Conservation (phyloP, 169 alveolate species). For the Eimeria maxima region DNA sequence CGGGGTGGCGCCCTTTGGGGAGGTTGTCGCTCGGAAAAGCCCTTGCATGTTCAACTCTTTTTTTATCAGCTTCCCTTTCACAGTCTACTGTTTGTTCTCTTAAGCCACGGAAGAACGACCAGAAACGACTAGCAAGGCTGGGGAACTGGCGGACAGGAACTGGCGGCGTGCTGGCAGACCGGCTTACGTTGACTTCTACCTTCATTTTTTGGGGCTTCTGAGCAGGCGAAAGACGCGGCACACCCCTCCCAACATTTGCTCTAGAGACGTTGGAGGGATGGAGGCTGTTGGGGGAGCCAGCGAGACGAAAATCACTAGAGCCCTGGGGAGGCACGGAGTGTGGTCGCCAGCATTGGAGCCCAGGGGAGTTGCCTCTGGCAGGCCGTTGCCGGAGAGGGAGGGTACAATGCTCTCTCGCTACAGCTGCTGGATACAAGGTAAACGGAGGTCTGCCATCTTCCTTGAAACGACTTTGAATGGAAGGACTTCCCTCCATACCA, state of each 20-base stretch:
- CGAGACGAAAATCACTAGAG: neutral
- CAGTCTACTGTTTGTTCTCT: neutral
- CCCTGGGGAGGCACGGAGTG: conserved; percentile 72
- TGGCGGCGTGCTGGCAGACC: conserved; percentile 76
- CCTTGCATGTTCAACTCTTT: neutral
- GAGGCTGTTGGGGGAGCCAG: neutral
- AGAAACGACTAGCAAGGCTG: conserved; percentile 64
- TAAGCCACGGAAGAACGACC: conserved; percentile 49
- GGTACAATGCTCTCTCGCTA: neutral
- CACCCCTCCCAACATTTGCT: neutral
- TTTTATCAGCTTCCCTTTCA: neutral
- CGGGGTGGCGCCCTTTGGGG: neutral
- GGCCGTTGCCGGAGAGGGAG: neutral
- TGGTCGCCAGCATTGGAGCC: conserved; percentile 39
- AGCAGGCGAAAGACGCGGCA: neutral
- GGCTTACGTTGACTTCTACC: neutral
- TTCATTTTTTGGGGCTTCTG: neutral
- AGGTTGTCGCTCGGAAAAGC: neutral
- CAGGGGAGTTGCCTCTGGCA: conserved; percentile 38
- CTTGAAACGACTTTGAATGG: neutral
- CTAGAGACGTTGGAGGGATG: neutral
- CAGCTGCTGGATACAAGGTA: neutral
- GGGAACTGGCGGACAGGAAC: conserved; percentile 31
- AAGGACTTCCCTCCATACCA: neutral
- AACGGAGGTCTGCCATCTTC: neutral